Base-by-base conservation (phyloP, 2,329 filamentous ascomycete species). In the Fusarium albidum region DNA sequence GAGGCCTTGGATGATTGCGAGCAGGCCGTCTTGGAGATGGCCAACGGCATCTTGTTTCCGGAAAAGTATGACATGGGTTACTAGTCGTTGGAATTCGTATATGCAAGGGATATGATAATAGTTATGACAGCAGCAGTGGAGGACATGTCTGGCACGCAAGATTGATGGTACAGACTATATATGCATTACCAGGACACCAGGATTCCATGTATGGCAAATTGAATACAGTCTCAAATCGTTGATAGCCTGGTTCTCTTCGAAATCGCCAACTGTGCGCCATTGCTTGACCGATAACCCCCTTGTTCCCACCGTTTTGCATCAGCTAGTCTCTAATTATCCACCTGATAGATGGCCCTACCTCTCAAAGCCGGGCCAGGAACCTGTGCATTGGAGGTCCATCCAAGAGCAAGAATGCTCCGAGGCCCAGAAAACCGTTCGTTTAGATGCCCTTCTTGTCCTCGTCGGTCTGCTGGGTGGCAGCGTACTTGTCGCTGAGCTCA, bases 401-500 rank as follows among this genome's bases (percentile, higher is more conserved):
- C 10, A 29, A 33, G 32, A 29, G 44, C 6, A 17, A 43, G 2
- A 34, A 34, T 25, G 37, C 34, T 28, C 26, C 28, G 31, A 21
- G 21, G 21, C 21, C 21, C 21, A 29, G 31, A 12, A 15, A 12
- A 15, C 25, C 15, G 26, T 42, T 35, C 25, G 27, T 12, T 69
- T 80, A 83, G 69, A 77, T 79, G 12, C 80, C 77, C 80, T 90
- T 90, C 76, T 84, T 85, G 46, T 76, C 74, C 26, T 80, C 79
- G 11, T 71, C 74, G 39, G 81, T 77, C 51, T 75, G 66, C 63
- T 82, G 78, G 11, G 83, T 81, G 53, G 80, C 77, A 54, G 86
- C 82, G 66, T 93, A 89, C 80, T 95, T 86, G 71, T 98, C 93
- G 61, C 91, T 87, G 67, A 98, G 81, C 64, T 88, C 86, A 72